Evolutionary conservation across 1,139 yeast species (phyloP).

Genomic region (Blastobotrys serpentis): DNA sequence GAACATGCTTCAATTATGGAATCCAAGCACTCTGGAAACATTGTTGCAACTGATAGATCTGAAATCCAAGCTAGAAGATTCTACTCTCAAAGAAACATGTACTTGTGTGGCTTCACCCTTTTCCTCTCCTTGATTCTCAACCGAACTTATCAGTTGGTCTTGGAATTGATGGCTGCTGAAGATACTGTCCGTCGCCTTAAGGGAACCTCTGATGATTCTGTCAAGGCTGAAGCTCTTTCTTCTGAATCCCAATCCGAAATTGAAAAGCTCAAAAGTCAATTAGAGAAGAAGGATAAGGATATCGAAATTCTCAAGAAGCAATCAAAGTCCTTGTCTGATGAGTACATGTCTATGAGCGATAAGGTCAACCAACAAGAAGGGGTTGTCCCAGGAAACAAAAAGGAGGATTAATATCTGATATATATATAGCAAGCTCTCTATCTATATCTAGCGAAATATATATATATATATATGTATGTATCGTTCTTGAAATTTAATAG

Average conservation of each 20-base stretch:
- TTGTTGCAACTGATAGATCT: slow-evolving; percentile 52
- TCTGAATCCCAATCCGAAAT: slow-evolving; percentile 40
- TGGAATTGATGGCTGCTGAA: slow-evolving; percentile 69
- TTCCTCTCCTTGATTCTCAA: slow-evolving; percentile 82
- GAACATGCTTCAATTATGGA: slow-evolving; percentile 42
- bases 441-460: no score
- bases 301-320: slow-evolving; percentile 68
- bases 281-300: slow-evolving; percentile 62
- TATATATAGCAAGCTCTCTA: no score
- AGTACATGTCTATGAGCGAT: slow-evolving; percentile 54
- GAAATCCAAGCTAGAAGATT: slow-evolving; percentile 88
- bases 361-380: slow-evolving; percentile 37
- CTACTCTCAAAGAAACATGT: slow-evolving; percentile 95
- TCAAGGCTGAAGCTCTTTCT: slow-evolving; percentile 30
- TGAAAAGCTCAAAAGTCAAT: slow-evolving; percentile 50
- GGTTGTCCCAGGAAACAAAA: slow-evolving; percentile 31
- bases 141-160: slow-evolving; percentile 82
- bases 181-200: slow-evolving; percentile 34
- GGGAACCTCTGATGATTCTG: slow-evolving; percentile 30
- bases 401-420: slow-evolving; percentile 36
- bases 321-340: slow-evolving; percentile 63
- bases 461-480: not conserved
- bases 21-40: slow-evolving; percentile 36
- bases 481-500: no score
- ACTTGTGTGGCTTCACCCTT: slow-evolving; percentile 91